These are phyloP conservation scores for Melocanna baccifera DNA, from an alignment of 176 grass and related monocot species.

Conservation along the genomic window DNA sequence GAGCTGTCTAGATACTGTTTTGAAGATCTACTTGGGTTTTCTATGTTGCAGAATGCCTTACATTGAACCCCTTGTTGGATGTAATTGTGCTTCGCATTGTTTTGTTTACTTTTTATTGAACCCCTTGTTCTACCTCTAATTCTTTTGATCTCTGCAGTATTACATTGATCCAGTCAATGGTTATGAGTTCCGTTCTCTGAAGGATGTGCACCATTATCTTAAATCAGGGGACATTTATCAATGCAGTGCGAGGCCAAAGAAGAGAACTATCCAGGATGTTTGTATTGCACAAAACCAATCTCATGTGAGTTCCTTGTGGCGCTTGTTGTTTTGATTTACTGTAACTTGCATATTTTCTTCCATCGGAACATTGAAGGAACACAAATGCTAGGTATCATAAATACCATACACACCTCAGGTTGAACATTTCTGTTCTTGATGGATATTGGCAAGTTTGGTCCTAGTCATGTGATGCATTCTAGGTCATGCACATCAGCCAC, in stretches of 20 bases:
- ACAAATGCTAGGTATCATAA: slow-evolving; percentile 11
- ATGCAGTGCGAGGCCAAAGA: slow-evolving; percentile 45
- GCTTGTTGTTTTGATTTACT: slow-evolving; percentile 1
- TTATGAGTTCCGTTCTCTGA: slow-evolving; percentile 72
- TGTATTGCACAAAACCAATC: slow-evolving; percentile 37
- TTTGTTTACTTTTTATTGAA: slow-evolving; percentile 28
- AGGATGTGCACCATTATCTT: slow-evolving; percentile 62
- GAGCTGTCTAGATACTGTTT: not conserved
- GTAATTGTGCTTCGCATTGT: not conserved
- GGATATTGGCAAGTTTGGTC: not conserved
- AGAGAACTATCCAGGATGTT: slow-evolving; percentile 32
- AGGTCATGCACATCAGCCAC: slow-evolving; percentile 1
- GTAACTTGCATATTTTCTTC: not conserved
- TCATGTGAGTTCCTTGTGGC: slow-evolving; percentile 44
- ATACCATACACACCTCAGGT: not conserved
- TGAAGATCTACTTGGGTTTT: not conserved
- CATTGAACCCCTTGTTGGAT: not conserved
- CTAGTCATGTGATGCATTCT: slow-evolving; percentile 1
- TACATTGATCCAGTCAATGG: slow-evolving; percentile 74
- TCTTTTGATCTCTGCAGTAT: slow-evolving; percentile 45
- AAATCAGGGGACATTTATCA: slow-evolving; percentile 48
- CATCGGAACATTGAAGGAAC: slow-evolving; percentile 4
- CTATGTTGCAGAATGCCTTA: not conserved
- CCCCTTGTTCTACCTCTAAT: not conserved
- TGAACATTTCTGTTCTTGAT: slow-evolving; percentile 1